phyloP scores from a whole-genome alignment of 164 flowering plant genomes.

The Aristolochia contorta region DNA sequence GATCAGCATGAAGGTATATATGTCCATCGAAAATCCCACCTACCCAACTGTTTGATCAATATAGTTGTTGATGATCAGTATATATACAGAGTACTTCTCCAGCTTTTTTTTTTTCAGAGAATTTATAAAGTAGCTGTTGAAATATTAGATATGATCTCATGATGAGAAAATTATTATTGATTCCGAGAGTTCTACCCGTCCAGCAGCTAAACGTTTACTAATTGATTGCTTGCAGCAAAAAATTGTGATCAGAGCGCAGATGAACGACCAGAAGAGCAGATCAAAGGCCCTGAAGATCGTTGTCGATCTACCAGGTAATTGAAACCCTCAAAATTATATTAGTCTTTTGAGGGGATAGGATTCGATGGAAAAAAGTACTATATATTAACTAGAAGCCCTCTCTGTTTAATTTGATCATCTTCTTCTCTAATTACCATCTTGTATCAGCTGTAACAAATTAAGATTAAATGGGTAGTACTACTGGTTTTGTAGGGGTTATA shows the following conservation, averaged over 20 bases:
- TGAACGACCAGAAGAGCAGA: background rate
- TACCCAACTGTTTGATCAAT: too few relatives aligned
- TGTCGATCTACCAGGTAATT: background rate
- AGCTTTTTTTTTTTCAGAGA: too few relatives aligned
- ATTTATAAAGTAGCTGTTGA: too few relatives aligned
- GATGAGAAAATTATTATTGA: too few relatives aligned
- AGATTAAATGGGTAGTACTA: background rate
- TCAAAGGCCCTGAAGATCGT: conserved; percentile 1
- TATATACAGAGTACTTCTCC: too few relatives aligned
- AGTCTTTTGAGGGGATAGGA: background rate
- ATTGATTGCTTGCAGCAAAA: background rate
- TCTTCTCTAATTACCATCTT: background rate
- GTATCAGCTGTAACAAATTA: background rate
- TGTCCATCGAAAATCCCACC: background rate
- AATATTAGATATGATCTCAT: too few relatives aligned
- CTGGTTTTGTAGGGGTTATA: background rate
- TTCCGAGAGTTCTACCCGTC: background rate
- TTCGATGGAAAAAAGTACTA: background rate
- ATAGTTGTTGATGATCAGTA: too few relatives aligned
- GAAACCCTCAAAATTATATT: too few relatives aligned
- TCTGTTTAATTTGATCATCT: background rate
- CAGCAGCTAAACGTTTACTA: background rate
- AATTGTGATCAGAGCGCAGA: conserved; percentile 1
- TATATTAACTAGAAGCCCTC: background rate
- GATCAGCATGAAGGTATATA: background rate